phyloP scores from a whole-genome alignment of 306 rosid genomes.

The Lupinus albus region DNA sequence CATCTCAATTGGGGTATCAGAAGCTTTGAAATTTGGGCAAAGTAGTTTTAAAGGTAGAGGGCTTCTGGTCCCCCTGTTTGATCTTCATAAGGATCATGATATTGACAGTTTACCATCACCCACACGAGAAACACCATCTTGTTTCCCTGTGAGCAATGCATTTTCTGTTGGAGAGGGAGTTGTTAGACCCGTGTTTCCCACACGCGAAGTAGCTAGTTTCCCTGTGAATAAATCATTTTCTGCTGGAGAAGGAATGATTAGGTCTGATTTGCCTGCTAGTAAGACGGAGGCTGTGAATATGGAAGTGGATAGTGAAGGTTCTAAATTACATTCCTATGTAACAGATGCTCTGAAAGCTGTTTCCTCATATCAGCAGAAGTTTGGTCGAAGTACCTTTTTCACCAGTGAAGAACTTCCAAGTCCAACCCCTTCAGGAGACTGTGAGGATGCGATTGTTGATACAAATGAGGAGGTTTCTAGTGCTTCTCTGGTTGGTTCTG shows the following conservation, averaged over 20 bases:
- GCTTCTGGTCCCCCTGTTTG: slow-evolving; percentile 74
- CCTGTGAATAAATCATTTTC: slow-evolving; percentile 52
- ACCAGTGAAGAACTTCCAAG: slow-evolving; percentile 83
- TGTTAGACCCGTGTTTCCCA: slow-evolving; percentile 39
- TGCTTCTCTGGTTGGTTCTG: slow-evolving; percentile 45
- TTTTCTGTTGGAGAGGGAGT: slow-evolving; percentile 47
- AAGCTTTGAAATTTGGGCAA: slow-evolving; percentile 51
- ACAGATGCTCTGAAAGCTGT: slow-evolving; percentile 89
- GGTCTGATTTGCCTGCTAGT: slow-evolving; percentile 40
- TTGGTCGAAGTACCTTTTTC: slow-evolving; percentile 72
- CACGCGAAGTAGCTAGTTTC: slow-evolving; percentile 54
- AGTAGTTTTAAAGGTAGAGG: slow-evolving; percentile 69
- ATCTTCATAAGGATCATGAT: slow-evolving; percentile 96
- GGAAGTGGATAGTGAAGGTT: slow-evolving; percentile 45
- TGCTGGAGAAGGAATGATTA: slow-evolving; percentile 47
- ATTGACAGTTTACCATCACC: slow-evolving; percentile 96
- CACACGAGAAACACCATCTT: slow-evolving; percentile 67
- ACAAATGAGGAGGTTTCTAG: slow-evolving; percentile 75
- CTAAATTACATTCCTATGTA: slow-evolving; percentile 68
- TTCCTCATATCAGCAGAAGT: slow-evolving; percentile 90
- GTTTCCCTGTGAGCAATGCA: slow-evolving; percentile 56
- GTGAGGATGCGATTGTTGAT: slow-evolving; percentile 56
- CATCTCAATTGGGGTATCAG: slow-evolving; percentile 35
- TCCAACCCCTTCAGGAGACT: slow-evolving; percentile 93
- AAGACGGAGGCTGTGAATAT: slow-evolving; percentile 50